Evolutionary conservation across 768 basidiomycete genomes (phyloP), one percentile per base, ranked within the genome.

Genomic region (Mycena indigotica): DNA sequence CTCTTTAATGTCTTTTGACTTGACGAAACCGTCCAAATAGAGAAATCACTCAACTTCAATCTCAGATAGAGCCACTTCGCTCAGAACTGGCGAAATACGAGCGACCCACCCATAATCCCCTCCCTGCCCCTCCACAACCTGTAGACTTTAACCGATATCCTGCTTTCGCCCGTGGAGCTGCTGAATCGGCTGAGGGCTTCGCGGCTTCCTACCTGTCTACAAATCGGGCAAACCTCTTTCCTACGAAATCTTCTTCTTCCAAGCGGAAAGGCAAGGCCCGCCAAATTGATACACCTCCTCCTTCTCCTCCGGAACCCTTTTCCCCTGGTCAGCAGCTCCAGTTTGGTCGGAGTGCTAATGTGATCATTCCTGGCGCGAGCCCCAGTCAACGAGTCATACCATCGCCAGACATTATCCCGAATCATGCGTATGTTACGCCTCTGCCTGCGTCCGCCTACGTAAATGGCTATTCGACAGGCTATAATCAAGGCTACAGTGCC

Each of bases 111-210:
- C 66, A 68, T 32, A 84, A 84, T 63, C 84, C 84, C 3, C 75
- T 86, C 19, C 84, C 84, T 23, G 68, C 72, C 39, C 84, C 84
- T n/a, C 84, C 84, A 13, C 77, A 80, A 54, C 84, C 82, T 2
- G 67, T 84, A 5, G 73, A 80, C 8, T 69, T 78, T 10, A 78
- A 80, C 24, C 71, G 74, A 38, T 70, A 81, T 19, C 77, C 80
- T 12, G 50, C 73, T 12, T 77, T 80, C 51, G 71, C 73, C 17
- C 73, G 76, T 58, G 67, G 72, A 5, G 48, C 62, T 17, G 62
- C 62, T 17, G 62, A 63, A 38, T 59, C 59, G 50, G 56, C 55
- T 39, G 66, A 68, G 25, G 48, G 59, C 1, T 61, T 50, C 23
- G 51, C 44, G 25, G 24, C 56, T 16, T n/a, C n/a, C n/a, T 61